Percentiles rank a stretch among this genome's conserved stretches.
Conservation (phyloP, 2,329 filamentous ascomycete genomes). For the Colletotrichum trifolii region DNA sequence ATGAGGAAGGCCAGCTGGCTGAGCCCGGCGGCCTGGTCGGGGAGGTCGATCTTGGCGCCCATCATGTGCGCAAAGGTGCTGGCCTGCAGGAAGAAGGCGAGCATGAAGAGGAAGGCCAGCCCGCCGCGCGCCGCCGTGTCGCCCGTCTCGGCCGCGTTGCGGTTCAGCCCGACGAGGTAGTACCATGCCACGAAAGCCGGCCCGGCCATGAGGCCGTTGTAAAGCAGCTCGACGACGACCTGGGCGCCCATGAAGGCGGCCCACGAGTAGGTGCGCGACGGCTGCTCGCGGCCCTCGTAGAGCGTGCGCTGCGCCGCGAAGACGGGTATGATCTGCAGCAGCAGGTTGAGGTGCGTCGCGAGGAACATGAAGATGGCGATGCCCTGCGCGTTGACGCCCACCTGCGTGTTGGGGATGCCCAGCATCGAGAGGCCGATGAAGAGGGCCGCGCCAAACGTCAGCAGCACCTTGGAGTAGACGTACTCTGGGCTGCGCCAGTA, state of each 20-base stretch:
- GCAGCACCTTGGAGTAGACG: constrained; percentile 75
- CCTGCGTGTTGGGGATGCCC: constrained; percentile 67
- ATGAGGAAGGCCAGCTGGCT: constrained; percentile 71
- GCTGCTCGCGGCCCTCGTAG: constrained; percentile 74
- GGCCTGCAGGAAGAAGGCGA: constrained; percentile 73
- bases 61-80: constrained; percentile 75
- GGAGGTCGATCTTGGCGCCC: constrained; percentile 70
- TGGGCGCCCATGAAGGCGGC: constrained; percentile 72
- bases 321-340: constrained; percentile 73
- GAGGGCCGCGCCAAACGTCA: constrained; percentile 58
- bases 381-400: constrained; percentile 77
- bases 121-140: constrained; percentile 60
- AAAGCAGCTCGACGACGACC: constrained; percentile 75
- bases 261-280: constrained; percentile 74
- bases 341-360: constrained; percentile 75
- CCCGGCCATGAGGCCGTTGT: constrained; percentile 69
- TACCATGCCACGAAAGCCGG: constrained; percentile 74
- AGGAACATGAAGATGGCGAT: constrained; percentile 78
- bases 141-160: constrained; percentile 64
- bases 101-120: constrained; percentile 72
- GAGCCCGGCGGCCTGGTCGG: constrained; percentile 72
- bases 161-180: constrained; percentile 73
- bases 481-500: constrained; percentile 83
- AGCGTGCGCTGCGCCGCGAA: constrained; percentile 74
- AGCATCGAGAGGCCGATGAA: constrained; percentile 79